phyloP scores from a whole-genome alignment of 768 basidiomycete genomes.

The Pulveroboletus ravenelii region DNA sequence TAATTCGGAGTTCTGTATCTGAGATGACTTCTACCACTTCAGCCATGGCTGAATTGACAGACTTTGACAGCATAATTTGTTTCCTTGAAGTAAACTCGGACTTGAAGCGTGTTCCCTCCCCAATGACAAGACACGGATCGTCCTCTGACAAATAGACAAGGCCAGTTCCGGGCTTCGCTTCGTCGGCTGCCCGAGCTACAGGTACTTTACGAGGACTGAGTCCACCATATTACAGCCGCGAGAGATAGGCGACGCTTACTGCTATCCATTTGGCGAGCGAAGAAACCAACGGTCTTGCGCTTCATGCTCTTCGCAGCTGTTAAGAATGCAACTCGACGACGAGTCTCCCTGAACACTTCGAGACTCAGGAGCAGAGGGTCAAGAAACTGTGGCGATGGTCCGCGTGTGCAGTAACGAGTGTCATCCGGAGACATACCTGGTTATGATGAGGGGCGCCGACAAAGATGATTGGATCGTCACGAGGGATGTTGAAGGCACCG shows the following conservation, averaged over 20 bases:
- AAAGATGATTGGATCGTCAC: slow-evolving; percentile 86
- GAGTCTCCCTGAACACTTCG: slow-evolving; percentile 81
- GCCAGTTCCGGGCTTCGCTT: slow-evolving; percentile 72
- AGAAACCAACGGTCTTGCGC: slow-evolving; percentile 72
- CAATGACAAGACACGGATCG: slow-evolving; percentile 79
- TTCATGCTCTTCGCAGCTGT: slow-evolving; percentile 89
- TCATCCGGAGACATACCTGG: slow-evolving; percentile 48
- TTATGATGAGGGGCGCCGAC: slow-evolving; percentile 92
- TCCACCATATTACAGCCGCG: neutral
- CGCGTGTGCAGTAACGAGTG: slow-evolving; percentile 8
- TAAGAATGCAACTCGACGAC: slow-evolving; percentile 78
- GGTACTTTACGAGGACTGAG: slow-evolving; percentile 57
- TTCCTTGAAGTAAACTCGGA: slow-evolving; percentile 69
- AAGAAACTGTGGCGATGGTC: slow-evolving; percentile 60
- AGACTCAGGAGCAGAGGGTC: slow-evolving; percentile 83
- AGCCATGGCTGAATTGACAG: slow-evolving; percentile 67
- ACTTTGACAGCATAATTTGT: slow-evolving; percentile 86
- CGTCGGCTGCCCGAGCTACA: slow-evolving; percentile 87
- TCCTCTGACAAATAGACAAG: slow-evolving; percentile 62
- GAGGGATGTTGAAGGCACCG: slow-evolving; percentile 92
- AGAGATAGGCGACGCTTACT: slow-evolving; percentile 47
- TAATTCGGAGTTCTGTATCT: slow-evolving; percentile 78
- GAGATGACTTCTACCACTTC: slow-evolving; percentile 87
- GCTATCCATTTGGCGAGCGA: slow-evolving; percentile 78
- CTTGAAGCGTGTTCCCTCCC: slow-evolving; percentile 75